These are phyloP conservation scores for Globisporangium middletonii DNA, from an alignment of 352 stramenopile genomes.

Conservation along the genomic window DNA sequence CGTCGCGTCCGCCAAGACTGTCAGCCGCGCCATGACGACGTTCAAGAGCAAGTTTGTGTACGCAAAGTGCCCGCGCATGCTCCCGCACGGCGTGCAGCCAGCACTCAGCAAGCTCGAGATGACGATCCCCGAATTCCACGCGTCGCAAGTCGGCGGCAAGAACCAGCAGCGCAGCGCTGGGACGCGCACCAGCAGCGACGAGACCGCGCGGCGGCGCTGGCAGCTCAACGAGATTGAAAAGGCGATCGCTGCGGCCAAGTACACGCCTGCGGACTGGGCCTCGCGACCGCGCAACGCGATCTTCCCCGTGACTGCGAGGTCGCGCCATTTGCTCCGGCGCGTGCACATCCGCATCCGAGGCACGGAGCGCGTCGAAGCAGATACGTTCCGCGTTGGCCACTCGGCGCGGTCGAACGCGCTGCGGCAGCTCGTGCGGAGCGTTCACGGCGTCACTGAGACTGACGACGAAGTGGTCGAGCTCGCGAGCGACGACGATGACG, in stretches of 20 bases:
- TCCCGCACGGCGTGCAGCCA: slow-evolving; percentile 45
- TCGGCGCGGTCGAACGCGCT: slow-evolving; percentile 40
- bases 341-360: slow-evolving; percentile 9
- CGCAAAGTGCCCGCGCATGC: slow-evolving; percentile 69
- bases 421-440: slow-evolving; percentile 37
- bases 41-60: slow-evolving; percentile 90
- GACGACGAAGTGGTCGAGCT: slow-evolving; percentile 12
- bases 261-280: slow-evolving; percentile 34
- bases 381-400: slow-evolving; percentile 29
- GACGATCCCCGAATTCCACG: slow-evolving; percentile 77
- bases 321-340: slow-evolving; percentile 30
- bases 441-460: slow-evolving; percentile 34
- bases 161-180: slow-evolving; percentile 8
- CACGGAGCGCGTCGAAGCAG: slow-evolving; percentile 12
- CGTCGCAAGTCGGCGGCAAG: slow-evolving; percentile 67
- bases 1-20: slow-evolving; percentile 71
- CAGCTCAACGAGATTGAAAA: slow-evolving; percentile 63
- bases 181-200: not conserved
- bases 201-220: slow-evolving; percentile 24
- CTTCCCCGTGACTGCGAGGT: slow-evolving; percentile 33
- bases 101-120: slow-evolving; percentile 50
- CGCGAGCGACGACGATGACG: not conserved
- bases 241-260: slow-evolving; percentile 39
- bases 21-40: slow-evolving; percentile 74
- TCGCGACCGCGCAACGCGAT: slow-evolving; percentile 26